Conservation (phyloP, 2,329 filamentous ascomycete species). For the Sporothrix humicola region DNA sequence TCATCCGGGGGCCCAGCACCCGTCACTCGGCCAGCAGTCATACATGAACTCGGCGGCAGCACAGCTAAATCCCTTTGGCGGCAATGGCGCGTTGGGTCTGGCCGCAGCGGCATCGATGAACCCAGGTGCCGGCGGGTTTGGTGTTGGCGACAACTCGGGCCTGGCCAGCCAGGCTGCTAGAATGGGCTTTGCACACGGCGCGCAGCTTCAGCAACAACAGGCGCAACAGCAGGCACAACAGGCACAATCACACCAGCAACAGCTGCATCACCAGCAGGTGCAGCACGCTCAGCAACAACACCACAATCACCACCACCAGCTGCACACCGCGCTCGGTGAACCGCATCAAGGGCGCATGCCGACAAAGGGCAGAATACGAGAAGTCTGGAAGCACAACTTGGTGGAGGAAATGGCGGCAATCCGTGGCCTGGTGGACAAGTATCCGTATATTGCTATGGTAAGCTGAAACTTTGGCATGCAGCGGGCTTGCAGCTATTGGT, state of each 20-base stretch:
- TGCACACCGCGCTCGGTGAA: slow-evolving; percentile 49
- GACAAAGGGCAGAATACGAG: slow-evolving; percentile 81
- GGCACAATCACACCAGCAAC: slow-evolving; percentile 48
- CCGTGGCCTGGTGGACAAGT: slow-evolving; percentile 83
- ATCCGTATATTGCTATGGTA: slow-evolving; percentile 98
- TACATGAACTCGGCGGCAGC: slow-evolving; percentile 66
- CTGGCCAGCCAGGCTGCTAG: slow-evolving; percentile 86
- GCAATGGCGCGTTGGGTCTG: slow-evolving; percentile 61
- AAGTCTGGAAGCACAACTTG: slow-evolving; percentile 94
- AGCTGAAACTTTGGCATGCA: slow-evolving; percentile 44
- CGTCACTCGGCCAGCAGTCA: slow-evolving; percentile 68
- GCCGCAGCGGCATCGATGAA: slow-evolving; percentile 51
- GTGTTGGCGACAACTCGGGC: slow-evolving; percentile 68
- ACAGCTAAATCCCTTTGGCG: slow-evolving; percentile 70
- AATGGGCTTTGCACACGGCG: slow-evolving; percentile 81
- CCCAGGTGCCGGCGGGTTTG: slow-evolving; percentile 49
- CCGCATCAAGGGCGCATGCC: slow-evolving; percentile 62
- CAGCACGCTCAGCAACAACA: slow-evolving; percentile 63
- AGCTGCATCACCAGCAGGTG: slow-evolving; percentile 55
- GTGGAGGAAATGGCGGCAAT: slow-evolving; percentile 88
- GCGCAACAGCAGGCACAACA: slow-evolving; percentile 62
- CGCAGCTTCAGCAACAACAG: slow-evolving; percentile 63
- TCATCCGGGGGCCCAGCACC: slow-evolving; percentile 54
- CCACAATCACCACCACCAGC: slow-evolving; percentile 51
- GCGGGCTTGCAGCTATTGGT: slow-evolving; percentile 9